Evolutionary conservation across 1,284 basidiomycete species (phyloP).

Genomic region (Cryptococcus sp.): DNA sequence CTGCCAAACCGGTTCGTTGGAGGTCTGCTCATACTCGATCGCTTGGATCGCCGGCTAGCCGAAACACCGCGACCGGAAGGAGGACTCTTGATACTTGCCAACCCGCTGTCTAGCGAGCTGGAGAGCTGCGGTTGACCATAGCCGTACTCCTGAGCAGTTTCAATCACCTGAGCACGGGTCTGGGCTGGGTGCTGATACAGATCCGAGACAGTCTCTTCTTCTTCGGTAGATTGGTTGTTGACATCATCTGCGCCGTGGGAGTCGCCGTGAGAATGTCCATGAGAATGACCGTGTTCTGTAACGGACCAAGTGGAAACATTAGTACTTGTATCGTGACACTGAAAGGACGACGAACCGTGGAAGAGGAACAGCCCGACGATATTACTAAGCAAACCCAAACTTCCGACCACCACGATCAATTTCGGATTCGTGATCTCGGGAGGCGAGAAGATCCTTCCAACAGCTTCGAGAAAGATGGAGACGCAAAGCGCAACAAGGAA

Average conservation of each 20-base stretch:
- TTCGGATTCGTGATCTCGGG: constrained; percentile 86
- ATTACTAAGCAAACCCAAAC: constrained; percentile 85
- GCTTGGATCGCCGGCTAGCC: constrained; percentile 18
- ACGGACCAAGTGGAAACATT: neutral
- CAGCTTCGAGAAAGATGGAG: constrained; percentile 89
- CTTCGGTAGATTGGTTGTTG: constrained; percentile 28
- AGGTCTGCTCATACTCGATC: constrained; percentile 23
- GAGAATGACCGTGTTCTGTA: constrained; percentile 70
- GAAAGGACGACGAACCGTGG: constrained; percentile 71
- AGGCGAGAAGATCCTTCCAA: constrained; percentile 82
- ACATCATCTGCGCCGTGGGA: constrained; percentile 32
- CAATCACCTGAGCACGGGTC: constrained; percentile 82
- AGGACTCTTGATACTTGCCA: too few species aligned
- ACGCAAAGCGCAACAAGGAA: constrained; percentile 95
- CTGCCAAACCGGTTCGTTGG: too few species aligned
- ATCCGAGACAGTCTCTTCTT: constrained; percentile 47
- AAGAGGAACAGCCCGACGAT: constrained; percentile 92
- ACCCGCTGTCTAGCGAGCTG: constrained; percentile 10
- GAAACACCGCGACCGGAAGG: constrained; percentile 26
- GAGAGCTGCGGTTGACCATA: constrained; percentile 37
- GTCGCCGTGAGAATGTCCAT: constrained; percentile 54
- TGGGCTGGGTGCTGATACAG: constrained; percentile 72
- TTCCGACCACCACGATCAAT: constrained; percentile 87
- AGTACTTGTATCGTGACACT: too few species aligned
- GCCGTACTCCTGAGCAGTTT: constrained; percentile 79